Percentiles rank a stretch among this genome's conserved stretches.
Conservation (phyloP, 257 asterid genomes). For the Leptodermis oblonga region DNA sequence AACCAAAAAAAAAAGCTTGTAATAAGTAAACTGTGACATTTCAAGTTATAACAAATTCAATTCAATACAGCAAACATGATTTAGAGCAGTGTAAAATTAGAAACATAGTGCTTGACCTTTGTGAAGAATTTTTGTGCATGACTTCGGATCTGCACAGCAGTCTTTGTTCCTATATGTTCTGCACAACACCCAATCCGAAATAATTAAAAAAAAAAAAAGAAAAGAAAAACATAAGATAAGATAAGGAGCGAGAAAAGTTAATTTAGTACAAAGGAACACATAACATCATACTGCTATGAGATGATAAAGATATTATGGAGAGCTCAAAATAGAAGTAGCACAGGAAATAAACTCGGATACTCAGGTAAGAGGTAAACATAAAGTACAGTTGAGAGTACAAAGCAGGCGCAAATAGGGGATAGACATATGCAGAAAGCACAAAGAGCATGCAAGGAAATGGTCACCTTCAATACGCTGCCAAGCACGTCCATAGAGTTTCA, state of each 20-base stretch:
- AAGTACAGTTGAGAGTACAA: neutral
- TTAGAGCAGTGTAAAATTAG: conserved; percentile 6
- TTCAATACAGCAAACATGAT: neutral
- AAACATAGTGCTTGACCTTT: conserved; percentile 64
- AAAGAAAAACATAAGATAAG: conserved; percentile 21
- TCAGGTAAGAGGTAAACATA: neutral
- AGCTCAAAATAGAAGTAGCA: too few species aligned
- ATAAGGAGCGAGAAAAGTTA: conserved; percentile 37
- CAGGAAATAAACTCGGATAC: neutral
- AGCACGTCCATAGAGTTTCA: conserved; percentile 96
- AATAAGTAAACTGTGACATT: too few species aligned
- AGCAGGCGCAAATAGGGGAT: neutral
- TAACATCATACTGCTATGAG: neutral
- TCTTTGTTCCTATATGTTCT: conserved; percentile 99
- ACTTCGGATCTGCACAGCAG: conserved; percentile 99
- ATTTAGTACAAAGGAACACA: conserved; percentile 20
- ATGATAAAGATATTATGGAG: too few species aligned
- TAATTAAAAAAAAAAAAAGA: conserved; percentile 20
- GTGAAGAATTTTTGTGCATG: conserved; percentile 99
- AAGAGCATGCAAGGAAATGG: neutral
- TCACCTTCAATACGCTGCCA: conserved; percentile 99
- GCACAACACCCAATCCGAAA: conserved; percentile 49
- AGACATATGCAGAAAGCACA: neutral
- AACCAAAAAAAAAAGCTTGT: too few species aligned
- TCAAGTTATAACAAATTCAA: neutral